A percentile compares a stretch with the other conserved stretches of the same genome.
Conservation (phyloP, 2,329 filamentous ascomycete genomes). For the Bisporella sp. region DNA sequence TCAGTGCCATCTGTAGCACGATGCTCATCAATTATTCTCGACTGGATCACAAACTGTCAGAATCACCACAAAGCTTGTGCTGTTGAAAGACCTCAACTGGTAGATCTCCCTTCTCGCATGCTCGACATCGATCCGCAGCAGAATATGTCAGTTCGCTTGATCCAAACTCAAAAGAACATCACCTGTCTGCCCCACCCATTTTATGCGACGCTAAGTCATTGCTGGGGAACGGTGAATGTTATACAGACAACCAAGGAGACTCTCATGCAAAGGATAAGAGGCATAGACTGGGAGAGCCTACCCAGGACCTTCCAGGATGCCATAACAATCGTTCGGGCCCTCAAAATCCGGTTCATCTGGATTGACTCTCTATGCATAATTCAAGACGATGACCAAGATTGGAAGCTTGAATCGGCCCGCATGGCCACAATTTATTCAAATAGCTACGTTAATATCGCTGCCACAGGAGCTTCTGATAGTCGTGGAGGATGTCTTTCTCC, state of each 20-base stretch:
- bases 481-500: conserved; percentile 5
- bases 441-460: conserved; percentile 10
- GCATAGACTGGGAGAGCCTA: conserved; percentile 7
- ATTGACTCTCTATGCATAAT: conserved; percentile 22
- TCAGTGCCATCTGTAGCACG: no score
- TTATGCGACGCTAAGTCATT: conserved; percentile 12
- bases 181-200: not conserved
- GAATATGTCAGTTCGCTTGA: not conserved
- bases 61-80: no score
- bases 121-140: not conserved
- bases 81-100: no score
- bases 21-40: no score
- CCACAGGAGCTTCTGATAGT: conserved; percentile 6
- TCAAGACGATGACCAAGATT: conserved; percentile 17
- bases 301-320: conserved; percentile 22
- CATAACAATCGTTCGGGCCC: conserved; percentile 11
- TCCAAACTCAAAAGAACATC: not conserved
- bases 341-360: conserved; percentile 21
- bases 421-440: conserved; percentile 9
- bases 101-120: not conserved
- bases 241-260: not conserved
- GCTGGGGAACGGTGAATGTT: conserved; percentile 7
- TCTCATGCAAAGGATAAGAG: conserved; percentile 2
- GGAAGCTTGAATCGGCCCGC: conserved; percentile 10
- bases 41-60: no score